Evolutionary conservation across 306 rosid species (phyloP), one percentile per base, ranked within the genome.

Genomic region (Citrullus amarus): DNA sequence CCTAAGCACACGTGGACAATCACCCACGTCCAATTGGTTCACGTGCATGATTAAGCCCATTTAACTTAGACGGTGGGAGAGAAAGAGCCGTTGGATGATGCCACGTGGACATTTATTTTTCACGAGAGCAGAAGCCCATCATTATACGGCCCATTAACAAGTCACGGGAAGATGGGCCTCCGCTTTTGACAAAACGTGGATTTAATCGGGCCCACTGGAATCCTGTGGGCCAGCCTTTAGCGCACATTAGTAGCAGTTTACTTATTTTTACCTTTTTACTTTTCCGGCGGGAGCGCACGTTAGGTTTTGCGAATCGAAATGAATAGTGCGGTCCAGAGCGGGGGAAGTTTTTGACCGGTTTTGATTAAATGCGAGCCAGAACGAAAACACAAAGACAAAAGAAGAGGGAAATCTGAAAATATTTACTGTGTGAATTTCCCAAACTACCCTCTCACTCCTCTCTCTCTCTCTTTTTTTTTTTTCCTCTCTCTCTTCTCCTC

Each of bases 371-470:
- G 71, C 68, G 3, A 73, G 43, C 55, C 75, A 72, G 68, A 38
- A 62, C 38, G 38, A 8, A 60, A 55, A 50, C 43, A 41, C n/a
- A 78, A 67, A 59, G 9, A 10, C 38, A 34, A 57, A 41, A 48
- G 16, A 59, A 60, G 48, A 36, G 28, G 73, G 63, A n/a, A 30
- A 60, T 57, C 68, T 22, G 56, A 17, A 22, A 60, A 78, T 4
- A 43, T 58, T 30, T 38, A 53, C 59, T 34, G 43, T 9, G 0
- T 20, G 32, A 74, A 80, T 67, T 22, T 17, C 88, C 80, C 25
- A 84, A 86, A 78, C 2, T 65, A 83, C 95, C 96, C 87, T 86
- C 66, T 53, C n/a, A 41, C 75, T 61, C 63, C 62, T 41, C 8
- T 17, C 51, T 41, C 8, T 17, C 51, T 32, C 3, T 61, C 22